A percentile compares a stretch with the other conserved stretches of the same genome.
These are phyloP conservation scores for Cutaneotrichosporon sp. DNA, from an alignment of 1,284 basidiomycete species.

Conservation along the genomic window DNA sequence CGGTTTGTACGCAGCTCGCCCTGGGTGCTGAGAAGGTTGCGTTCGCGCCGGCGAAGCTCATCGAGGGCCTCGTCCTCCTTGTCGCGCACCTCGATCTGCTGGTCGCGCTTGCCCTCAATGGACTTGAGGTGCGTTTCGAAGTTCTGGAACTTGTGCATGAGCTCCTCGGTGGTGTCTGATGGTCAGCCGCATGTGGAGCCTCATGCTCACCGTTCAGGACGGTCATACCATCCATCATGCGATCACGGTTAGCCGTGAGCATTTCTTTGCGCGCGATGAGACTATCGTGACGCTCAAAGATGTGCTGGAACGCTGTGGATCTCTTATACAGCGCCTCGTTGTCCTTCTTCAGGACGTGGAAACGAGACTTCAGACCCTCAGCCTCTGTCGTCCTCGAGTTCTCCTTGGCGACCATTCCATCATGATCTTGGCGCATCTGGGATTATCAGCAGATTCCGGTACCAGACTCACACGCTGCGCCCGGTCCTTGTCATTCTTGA, in stretches of 20 bases:
- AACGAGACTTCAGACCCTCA: constrained; percentile 67
- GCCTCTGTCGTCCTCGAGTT: constrained; percentile 70
- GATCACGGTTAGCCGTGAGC: constrained; percentile 65
- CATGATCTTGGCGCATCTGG: constrained; percentile 43
- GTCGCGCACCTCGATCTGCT: constrained; percentile 38
- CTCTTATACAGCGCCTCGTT: constrained; percentile 82
- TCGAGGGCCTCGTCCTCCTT: constrained; percentile 44
- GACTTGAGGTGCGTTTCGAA: constrained; percentile 61
- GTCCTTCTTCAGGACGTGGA: constrained; percentile 65
- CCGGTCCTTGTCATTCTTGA: constrained; percentile 80
- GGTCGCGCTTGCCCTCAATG: constrained; percentile 39
- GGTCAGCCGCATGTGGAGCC: constrained; percentile 10
- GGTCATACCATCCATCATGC: constrained; percentile 59
- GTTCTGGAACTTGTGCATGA: constrained; percentile 66
- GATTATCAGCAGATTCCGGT: background rate
- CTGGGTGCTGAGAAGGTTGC: constrained; percentile 38
- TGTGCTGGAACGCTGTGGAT: constrained; percentile 78
- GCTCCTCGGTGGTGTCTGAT: constrained; percentile 75
- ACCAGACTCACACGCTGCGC: constrained; percentile 63
- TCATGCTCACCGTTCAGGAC: constrained; percentile 65
- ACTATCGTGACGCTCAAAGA: constrained; percentile 70
- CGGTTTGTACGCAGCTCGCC: constrained; percentile 45
- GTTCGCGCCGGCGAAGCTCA: constrained; percentile 37
- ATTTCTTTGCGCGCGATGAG: constrained; percentile 67
- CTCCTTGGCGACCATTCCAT: constrained; percentile 66